Evolutionary conservation across 2,329 filamentous ascomycete species (phyloP), one percentile per base, ranked within the genome.

Genomic region (Colletotrichum noveboracense): DNA sequence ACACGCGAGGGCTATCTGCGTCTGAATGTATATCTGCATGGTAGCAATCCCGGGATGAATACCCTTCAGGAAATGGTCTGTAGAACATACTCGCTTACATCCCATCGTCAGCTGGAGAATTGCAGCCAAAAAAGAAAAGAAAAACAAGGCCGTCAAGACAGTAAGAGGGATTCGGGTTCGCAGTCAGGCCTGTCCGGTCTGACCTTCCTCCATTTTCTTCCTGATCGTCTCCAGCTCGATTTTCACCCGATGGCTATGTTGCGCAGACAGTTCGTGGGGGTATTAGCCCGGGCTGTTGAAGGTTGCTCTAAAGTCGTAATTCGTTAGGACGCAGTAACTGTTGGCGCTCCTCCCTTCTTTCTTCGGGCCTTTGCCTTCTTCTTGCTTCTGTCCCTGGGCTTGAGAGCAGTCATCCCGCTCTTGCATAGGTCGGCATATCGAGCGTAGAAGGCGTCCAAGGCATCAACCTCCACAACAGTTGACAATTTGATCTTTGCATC

Each of bases 391-490:
- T 98, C 96, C 79, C 97, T 91, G 83, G 98, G 98, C 91, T 98
- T 98, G 86, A 99, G 83, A 9, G 93, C 93, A 65, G 91, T 89
- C 96, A 98, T 98, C 7, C 96, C 95, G 0, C 90, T 88, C 87
- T 98, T 98, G 86, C 96, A 98, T 5, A 96, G 90, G 79, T 98
- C 97, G 26, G 96, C 96, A 86, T 98, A 99, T 67, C 91, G 90
- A 34, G 88, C 87, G 84, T 96, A 99, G 82, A 99, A 99, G 0
- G 84, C 87, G 70, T 97, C 96, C 13, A 98, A 84, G 7, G 94
- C 91, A 74, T 93, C 91, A 1, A 94, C 91, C 71, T 94, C 89
- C 1, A 98, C 96, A 0, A 98, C 85, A 0, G 97, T 98, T 4
- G 95, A 95, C 30, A 98, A 83, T 84, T 96, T 98, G 79, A 94